Conservation (phyloP, 2,329 filamentous ascomycete genomes). For the Fusarium tjaetaba region DNA sequence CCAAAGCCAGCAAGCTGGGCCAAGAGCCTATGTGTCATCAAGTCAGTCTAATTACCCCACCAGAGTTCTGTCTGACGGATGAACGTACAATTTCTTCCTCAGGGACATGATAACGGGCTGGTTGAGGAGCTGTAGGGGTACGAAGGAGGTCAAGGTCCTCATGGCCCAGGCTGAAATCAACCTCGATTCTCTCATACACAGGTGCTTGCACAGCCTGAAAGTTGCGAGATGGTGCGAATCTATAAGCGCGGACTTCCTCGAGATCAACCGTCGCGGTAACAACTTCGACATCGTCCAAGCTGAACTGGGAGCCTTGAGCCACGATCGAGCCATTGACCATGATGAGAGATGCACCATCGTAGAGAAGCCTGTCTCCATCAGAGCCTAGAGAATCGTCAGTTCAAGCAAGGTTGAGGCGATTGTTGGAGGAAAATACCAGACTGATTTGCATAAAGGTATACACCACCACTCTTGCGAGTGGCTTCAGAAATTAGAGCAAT, state of each 20-base stretch:
- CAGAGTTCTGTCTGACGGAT: not conserved
- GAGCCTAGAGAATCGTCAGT: constrained; percentile 39
- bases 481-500: constrained; percentile 73
- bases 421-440: constrained; percentile 23
- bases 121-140: constrained; percentile 43
- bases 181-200: constrained; percentile 36
- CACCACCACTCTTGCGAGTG: constrained; percentile 68
- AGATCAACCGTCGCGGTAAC: constrained; percentile 73
- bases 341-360: constrained; percentile 68
- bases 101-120: constrained; percentile 30
- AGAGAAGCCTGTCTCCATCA: constrained; percentile 68
- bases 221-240: constrained; percentile 64
- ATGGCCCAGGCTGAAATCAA: constrained; percentile 45
- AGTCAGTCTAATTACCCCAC: not conserved
- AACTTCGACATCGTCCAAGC: constrained; percentile 68
- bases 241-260: constrained; percentile 74
- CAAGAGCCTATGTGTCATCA: constrained; percentile 6
- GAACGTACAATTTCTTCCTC: constrained; percentile 38
- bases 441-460: constrained; percentile 60
- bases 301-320: constrained; percentile 72
- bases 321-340: constrained; percentile 70
- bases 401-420: not conserved
- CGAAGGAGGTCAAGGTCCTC: constrained; percentile 43
- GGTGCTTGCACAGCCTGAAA: constrained; percentile 61
- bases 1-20: constrained; percentile 31